Evolutionary conservation across 768 basidiomycete species (phyloP).

Genomic region (Termitomyces sp.): DNA sequence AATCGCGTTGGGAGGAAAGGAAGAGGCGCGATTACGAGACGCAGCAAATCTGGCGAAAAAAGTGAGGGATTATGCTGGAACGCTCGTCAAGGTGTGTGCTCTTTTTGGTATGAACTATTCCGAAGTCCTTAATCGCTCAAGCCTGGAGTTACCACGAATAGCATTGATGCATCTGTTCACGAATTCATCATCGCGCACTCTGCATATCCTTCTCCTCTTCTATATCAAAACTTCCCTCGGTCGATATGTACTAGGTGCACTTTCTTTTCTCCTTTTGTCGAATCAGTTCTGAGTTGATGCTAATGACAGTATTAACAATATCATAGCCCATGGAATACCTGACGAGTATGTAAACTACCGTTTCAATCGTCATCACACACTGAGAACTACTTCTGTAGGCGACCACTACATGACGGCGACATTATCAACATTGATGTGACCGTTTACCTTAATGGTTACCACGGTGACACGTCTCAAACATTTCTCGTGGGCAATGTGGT

Average conservation of each 20-base stretch:
- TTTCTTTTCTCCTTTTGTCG: not conserved
- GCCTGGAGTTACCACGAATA: conserved; percentile 70
- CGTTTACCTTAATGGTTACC: conserved; percentile 76
- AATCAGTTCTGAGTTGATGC: conserved; percentile 39
- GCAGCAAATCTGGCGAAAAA: conserved; percentile 53
- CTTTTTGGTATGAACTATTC: not conserved
- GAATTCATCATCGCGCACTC: conserved; percentile 57
- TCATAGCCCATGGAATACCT: conserved; percentile 86
- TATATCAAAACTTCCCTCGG: conserved; percentile 69
- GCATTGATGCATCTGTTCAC: conserved; percentile 70
- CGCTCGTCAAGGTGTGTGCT: conserved; percentile 43
- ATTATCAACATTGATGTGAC: conserved; percentile 90
- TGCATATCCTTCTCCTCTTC: conserved; percentile 86
- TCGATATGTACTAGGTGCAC: conserved; percentile 67
- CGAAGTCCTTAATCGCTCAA: conserved; percentile 19
- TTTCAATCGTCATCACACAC: not conserved
- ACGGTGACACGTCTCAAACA: conserved; percentile 86
- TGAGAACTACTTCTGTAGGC: conserved; percentile 36
- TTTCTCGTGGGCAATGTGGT: conserved; percentile 81
- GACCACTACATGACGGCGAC: conserved; percentile 75
- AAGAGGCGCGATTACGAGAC: conserved; percentile 45
- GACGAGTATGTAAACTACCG: conserved; percentile 56
- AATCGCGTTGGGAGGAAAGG: conserved; percentile 47
- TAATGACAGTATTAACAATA: conserved; percentile 77
- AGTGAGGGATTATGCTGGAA: conserved; percentile 50